These are phyloP conservation scores for Dissophora ornata DNA, from an alignment of 192 early-diverging fungal species.

Conservation along the genomic window DNA sequence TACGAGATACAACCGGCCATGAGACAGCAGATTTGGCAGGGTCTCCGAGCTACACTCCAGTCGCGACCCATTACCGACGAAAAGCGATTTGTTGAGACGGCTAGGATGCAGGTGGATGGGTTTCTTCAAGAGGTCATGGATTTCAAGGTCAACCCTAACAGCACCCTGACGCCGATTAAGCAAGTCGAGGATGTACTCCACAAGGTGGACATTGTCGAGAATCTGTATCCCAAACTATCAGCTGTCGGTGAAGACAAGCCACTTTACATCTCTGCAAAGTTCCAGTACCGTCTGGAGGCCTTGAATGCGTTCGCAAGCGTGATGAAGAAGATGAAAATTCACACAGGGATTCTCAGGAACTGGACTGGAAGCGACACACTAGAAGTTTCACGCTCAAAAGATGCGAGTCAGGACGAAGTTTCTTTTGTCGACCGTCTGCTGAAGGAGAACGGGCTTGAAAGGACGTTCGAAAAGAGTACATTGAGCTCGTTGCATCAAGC, in stretches of 20 bases:
- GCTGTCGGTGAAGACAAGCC: constrained; percentile 69
- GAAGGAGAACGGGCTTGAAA: constrained; percentile 83
- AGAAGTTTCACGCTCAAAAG: constrained; percentile 66
- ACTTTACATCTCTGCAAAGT: constrained; percentile 71
- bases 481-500: constrained; percentile 71
- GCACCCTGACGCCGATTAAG: constrained; percentile 54
- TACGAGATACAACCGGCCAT: constrained; percentile 47
- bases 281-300: constrained; percentile 77
- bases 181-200: constrained; percentile 78
- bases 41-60: constrained; percentile 72
- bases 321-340: constrained; percentile 74
- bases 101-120: constrained; percentile 67
- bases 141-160: constrained; percentile 61
- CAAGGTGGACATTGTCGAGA: constrained; percentile 81
- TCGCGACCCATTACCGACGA: constrained; percentile 73
- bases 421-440: constrained; percentile 89
- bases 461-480: constrained; percentile 79
- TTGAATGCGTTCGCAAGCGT: constrained; percentile 83
- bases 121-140: constrained; percentile 72
- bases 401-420: constrained; percentile 62
- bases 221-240: constrained; percentile 78
- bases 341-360: constrained; percentile 79
- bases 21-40: constrained; percentile 77
- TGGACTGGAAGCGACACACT: constrained; percentile 85
- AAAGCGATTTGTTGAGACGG: constrained; percentile 71